phyloP scores from a whole-genome alignment of 805 yeast species.

The Barnettozyma vustinii region DNA sequence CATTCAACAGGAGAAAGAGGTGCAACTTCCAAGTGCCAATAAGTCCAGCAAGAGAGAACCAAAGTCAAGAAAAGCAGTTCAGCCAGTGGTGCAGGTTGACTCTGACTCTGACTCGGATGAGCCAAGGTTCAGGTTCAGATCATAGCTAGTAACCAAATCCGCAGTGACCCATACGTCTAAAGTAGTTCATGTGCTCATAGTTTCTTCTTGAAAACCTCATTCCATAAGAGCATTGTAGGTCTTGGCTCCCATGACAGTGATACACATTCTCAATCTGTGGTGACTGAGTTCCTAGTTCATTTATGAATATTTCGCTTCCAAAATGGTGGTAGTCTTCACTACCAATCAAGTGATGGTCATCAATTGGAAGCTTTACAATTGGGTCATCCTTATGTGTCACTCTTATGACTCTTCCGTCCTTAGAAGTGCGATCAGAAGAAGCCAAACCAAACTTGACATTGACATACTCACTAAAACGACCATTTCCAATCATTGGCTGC shows the following conservation, averaged over 20 bases:
- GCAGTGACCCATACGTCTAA: constrained; percentile 25
- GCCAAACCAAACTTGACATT: constrained; percentile 9
- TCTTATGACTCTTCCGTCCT: constrained; percentile 10
- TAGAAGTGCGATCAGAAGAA: not conserved
- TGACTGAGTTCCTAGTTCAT: constrained; percentile 15
- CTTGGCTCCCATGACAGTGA: constrained; percentile 67
- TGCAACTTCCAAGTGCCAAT: not conserved
- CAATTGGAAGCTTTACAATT: constrained; percentile 22
- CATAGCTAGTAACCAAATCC: constrained; percentile 15
- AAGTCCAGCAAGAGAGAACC: not conserved
- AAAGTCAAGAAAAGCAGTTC: not conserved
- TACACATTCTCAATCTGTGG: constrained; percentile 47
- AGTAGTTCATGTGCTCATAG: constrained; percentile 25
- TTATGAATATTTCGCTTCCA: constrained; percentile 21
- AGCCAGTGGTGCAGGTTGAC: constrained; percentile 14
- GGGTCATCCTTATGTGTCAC: constrained; percentile 25
- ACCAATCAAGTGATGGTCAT: constrained; percentile 14
- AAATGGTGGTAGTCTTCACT: constrained; percentile 15
- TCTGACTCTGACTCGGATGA: constrained; percentile 15
- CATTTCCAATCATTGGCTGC: constrained; percentile 25
- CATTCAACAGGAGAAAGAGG: not conserved
- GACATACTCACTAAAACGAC: constrained; percentile 11
- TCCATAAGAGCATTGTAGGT: constrained; percentile 41
- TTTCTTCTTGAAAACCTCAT: constrained; percentile 16
- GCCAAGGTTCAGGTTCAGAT: constrained; percentile 31